Evolutionary conservation across 352 stramenopile genomes (phyloP).

Genomic region (Phytopythium litorale): DNA sequence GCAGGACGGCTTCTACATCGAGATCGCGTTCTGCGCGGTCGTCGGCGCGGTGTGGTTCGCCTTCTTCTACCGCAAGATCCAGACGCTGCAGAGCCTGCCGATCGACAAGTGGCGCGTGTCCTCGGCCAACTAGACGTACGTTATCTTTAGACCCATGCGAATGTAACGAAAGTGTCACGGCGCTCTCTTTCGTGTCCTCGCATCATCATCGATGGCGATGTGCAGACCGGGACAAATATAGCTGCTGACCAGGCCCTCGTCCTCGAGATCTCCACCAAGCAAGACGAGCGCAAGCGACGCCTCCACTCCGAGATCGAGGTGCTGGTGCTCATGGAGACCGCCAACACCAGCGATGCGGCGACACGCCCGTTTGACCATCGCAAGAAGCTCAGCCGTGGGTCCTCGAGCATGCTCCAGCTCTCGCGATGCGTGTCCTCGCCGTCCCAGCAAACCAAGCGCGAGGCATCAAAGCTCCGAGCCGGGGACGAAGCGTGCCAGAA

Average conservation of each 20-base stretch:
- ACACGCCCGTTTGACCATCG: background rate
- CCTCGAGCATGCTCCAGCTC: slow-evolving; percentile 31
- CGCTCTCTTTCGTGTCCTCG: background rate
- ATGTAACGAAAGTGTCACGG: slow-evolving; percentile 19
- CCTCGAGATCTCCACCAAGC: background rate
- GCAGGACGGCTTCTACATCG: slow-evolving; percentile 78
- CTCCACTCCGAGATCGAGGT: background rate
- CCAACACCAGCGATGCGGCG: background rate
- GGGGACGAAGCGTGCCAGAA: background rate
- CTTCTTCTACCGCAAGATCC: slow-evolving; percentile 65
- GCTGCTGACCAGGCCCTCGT: background rate
- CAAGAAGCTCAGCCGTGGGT: slow-evolving; percentile 2
- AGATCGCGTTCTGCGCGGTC: slow-evolving; percentile 66
- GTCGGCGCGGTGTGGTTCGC: slow-evolving; percentile 66
- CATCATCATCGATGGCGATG: background rate
- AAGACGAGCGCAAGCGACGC: background rate
- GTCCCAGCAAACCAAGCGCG: slow-evolving; percentile 22
- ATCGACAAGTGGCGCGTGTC: slow-evolving; percentile 79
- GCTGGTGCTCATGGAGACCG: background rate
- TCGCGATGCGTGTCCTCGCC: slow-evolving; percentile 58
- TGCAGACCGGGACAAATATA: background rate
- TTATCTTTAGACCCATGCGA: slow-evolving; percentile 17
- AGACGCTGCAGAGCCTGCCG: slow-evolving; percentile 76
- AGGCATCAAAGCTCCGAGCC: slow-evolving; percentile 3
- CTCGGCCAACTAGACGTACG: slow-evolving; percentile 7